These are phyloP conservation scores for Clarireedia monteithiana DNA, from an alignment of 2,329 filamentous ascomycete species.

Conservation along the genomic window DNA sequence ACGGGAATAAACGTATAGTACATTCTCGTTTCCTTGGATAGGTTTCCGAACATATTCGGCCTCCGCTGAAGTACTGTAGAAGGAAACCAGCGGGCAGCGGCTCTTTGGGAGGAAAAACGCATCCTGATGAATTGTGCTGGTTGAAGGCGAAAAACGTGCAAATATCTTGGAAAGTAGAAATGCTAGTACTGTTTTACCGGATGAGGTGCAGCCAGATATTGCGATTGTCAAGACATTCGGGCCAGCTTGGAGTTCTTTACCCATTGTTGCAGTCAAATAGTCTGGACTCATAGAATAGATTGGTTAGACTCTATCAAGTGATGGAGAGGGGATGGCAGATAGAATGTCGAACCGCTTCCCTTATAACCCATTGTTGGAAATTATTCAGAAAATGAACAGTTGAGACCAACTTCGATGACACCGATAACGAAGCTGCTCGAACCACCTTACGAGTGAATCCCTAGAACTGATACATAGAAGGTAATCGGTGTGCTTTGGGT, in stretches of 20 bases:
- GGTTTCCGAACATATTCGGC: conserved; percentile 1
- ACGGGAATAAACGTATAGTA: conserved; percentile 3
- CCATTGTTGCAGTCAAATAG: background rate
- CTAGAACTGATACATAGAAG: no score
- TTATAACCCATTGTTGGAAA: no score
- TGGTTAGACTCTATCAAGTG: no score
- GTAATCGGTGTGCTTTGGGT: no score
- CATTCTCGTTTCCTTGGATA: background rate
- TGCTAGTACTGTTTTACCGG: conserved; percentile 3
- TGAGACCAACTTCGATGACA: no score
- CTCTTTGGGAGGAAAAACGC: conserved; percentile 17
- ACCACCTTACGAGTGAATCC: no score
- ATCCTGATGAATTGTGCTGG: conserved; percentile 17
- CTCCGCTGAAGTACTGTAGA: conserved; percentile 6
- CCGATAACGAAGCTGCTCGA: no score
- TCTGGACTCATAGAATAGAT: no score
- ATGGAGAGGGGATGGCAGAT: no score
- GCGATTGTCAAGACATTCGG: background rate
- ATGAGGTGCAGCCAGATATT: conserved; percentile 1
- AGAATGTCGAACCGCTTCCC: no score
- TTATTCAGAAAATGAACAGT: no score
- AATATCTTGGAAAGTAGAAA: conserved; percentile 2
- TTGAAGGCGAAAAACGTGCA: background rate
- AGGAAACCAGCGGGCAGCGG: conserved; percentile 5
- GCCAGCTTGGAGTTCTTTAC: background rate